Base-by-base conservation (phyloP, 768 basidiomycete genomes). In the Agrocybe chaxingu region DNA sequence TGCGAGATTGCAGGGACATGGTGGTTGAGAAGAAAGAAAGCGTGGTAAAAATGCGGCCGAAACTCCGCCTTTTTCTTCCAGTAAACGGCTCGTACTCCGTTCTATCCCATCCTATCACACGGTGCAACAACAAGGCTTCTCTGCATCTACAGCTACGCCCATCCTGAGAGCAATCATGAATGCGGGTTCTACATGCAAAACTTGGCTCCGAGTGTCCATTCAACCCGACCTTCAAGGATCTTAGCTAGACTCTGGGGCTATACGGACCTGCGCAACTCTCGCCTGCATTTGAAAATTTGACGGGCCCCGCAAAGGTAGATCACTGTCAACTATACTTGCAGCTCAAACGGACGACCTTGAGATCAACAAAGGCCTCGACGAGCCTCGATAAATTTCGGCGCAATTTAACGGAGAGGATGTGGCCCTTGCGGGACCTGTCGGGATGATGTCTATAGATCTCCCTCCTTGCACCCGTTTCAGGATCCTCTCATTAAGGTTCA, bases 361-460 rank as follows among this genome's bases (percentile, higher is more conserved):
- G 7, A 16, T 24, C 31, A 46, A 9, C 39, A 7, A 13, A 13
- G 9, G 39, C 51, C 44, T 52, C 45, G 37, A 46, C 40, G 18
- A 16, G 36, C 29, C 42, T 29, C 36, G 45, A 16, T 44, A 40
- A 42, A 36, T 33, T 33, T 35, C 1, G 24, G 24, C 2, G 24
- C 24, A 24, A 24, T 24, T 24, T 24, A 24, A 24, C 24, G 24
- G 24, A 24, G 24, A 24, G 24, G 24, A 24, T 24, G 24, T 24
- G 24, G 24, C 24, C 24, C 24, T 24, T 24, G 24, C 24, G 24
- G 24, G 24, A 24, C 24, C 24, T 24, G 24, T 24, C 24, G 24
- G 24, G 24, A 24, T 24, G 56, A 50, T 57, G 57, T 57, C 51
- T 55, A 55, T 60, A 60, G 59, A 53, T 50, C 35, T 47, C 42